Evolutionary conservation across 495 filamentous ascomycete genomes (phyloP), one percentile per base, ranked within the genome.

Genomic region (Aspergillus hancockii): DNA sequence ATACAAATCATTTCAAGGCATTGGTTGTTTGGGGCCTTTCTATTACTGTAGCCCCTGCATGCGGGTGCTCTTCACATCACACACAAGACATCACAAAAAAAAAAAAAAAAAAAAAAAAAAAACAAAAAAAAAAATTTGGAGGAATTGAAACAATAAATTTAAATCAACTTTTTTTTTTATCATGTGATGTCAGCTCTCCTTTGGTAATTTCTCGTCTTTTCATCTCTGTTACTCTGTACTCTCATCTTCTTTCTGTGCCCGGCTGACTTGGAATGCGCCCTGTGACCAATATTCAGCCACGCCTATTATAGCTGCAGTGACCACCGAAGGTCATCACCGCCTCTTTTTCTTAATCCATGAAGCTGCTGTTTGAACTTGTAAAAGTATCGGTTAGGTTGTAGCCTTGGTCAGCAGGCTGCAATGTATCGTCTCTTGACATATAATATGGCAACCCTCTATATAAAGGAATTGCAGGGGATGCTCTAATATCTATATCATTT

Each of bases 231-330:
- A 19, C 14, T 7, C 21, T 45, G 19, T 45, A 45, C 41, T 23
- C 28, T 16, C 18, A 4, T 52, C 30, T 6, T 22, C 9, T 47
- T 16, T 47, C 22, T 47, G 49, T 31, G 19, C 55, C 58, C 69
- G 49, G 66, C 63, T 71, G 69, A 71, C 69, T 66, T 53, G 36
- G 18, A 53, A 63, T 64, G 60, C 45, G 58, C 66, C 62, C 54
- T 61, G 67, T 69, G 67, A 69, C 61, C 52, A 31, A 41, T 38
- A 12, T 16, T 36, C 49, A 69, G 59, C 60, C 60, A 61, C 62
- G 54, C 55, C 51, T 54, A 34, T 40, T 18, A 31, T 25, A 13
- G 21, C 14, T 34, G 23, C 23, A 51, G 19, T 25, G 8, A 25
- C 16, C 52, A n/a, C 21, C 45, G 16, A 45, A 10, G 50, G 23